Percentiles rank a stretch among this genome's conserved stretches.
Conservation (phyloP, 2,329 filamentous ascomycete genomes). For the Claviceps lovelessii region DNA sequence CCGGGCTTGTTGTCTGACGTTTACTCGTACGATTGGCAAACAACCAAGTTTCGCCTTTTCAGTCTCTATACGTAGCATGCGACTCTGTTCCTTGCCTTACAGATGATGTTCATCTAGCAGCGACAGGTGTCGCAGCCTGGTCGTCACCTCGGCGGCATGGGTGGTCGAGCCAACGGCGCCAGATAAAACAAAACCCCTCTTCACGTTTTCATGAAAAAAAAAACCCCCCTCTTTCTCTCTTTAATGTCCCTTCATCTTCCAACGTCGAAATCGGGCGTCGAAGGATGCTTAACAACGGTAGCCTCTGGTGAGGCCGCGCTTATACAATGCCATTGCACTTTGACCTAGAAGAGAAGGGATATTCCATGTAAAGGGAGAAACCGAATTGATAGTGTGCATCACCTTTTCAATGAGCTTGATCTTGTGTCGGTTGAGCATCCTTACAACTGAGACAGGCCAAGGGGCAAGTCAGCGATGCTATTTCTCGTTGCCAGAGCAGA, state of each 20-base stretch:
- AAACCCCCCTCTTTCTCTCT: not conserved
- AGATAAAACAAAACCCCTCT: not conserved
- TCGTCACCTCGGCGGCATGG: not conserved
- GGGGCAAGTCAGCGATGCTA: not conserved
- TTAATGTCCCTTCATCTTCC: not conserved
- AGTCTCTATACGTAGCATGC: not conserved
- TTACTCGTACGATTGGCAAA: not conserved
- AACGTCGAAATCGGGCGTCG: not conserved
- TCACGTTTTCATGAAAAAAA: not conserved
- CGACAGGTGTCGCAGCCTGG: not conserved
- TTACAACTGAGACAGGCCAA: slow-evolving; percentile 1
- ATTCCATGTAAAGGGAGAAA: not conserved
- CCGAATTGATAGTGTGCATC: not conserved
- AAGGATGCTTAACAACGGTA: not conserved
- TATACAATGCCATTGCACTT: not conserved
- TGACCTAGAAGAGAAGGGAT: not conserved
- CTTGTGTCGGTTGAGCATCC: not conserved
- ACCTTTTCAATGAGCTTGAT: not conserved
- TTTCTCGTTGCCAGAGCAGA: not conserved
- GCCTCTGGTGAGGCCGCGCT: not conserved
- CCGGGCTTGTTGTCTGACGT: not conserved
- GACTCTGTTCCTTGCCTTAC: not conserved
- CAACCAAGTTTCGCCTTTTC: not conserved
- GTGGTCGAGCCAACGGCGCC: not conserved
- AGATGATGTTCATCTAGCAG: not conserved